A percentile compares a stretch with the other conserved stretches of the same genome.
Evolutionary conservation across 1,284 basidiomycete species (phyloP).

Genomic region (Cutaneotrichosporon cavernicola): DNA sequence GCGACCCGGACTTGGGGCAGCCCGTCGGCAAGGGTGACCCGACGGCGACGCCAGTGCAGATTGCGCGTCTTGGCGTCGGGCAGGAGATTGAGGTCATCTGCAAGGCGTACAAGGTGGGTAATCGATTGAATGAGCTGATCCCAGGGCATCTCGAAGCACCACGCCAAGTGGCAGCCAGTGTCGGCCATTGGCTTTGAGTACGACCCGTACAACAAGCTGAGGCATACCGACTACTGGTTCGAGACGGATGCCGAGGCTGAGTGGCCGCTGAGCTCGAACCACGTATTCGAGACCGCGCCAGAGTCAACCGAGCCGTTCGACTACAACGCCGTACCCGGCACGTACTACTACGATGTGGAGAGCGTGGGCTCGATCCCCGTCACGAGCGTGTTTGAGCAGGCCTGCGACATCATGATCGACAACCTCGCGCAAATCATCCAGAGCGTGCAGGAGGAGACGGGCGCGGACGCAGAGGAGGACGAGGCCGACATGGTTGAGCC

Average conservation of each 20-base stretch:
- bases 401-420: constrained; percentile 73
- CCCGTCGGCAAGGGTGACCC: constrained; percentile 81
- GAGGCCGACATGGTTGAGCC: constrained; percentile 39
- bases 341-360: constrained; percentile 90
- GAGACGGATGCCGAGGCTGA: constrained; percentile 75
- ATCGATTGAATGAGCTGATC: background rate
- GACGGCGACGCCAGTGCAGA: constrained; percentile 67
- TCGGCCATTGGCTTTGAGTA: constrained; percentile 96
- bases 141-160: constrained; percentile 95
- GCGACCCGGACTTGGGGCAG: constrained; percentile 73
- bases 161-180: constrained; percentile 98
- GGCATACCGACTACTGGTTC: constrained; percentile 95
- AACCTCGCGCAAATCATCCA: constrained; percentile 78
- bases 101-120: constrained; percentile 82
- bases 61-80: constrained; percentile 89
- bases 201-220: constrained; percentile 94
- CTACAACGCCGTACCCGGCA: constrained; percentile 77
- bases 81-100: constrained; percentile 87
- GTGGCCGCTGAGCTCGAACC: constrained; percentile 80
- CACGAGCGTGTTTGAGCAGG: constrained; percentile 82
- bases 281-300: constrained; percentile 74
- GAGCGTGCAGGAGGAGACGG: constrained; percentile 47
- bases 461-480: constrained; percentile 43
- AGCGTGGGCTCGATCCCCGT: constrained; percentile 84
- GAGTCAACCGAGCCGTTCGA: constrained; percentile 80